Evolutionary conservation across 495 filamentous ascomycete genomes (phyloP), one percentile per base, ranked within the genome.

Genomic region (Immersiella caudata): DNA sequence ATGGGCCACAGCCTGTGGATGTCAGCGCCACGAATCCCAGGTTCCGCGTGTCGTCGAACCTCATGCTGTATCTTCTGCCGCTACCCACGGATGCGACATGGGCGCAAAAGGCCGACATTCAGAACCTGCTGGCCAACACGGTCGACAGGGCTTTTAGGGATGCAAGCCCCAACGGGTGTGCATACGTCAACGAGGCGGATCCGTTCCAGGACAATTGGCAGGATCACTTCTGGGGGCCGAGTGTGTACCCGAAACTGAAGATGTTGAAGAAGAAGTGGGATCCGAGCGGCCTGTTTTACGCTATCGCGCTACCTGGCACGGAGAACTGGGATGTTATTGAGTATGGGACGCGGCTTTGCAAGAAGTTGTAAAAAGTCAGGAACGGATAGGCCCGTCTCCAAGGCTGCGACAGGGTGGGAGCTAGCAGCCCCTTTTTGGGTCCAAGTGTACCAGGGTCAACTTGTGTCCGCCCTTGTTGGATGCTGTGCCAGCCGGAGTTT

Each of bases 11-110:
- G 9, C 33, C 52, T 5, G 52, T 40, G 18, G 29, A 33, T 33
- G 33, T 68, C 18, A 82, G 75, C 70, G 74, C 84, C 0, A 80
- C 83, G 5, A 83, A 84, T 72, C 85, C 84, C 0, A 83, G 84
- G 7, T 87, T 80, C 79, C 69, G 72, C 5, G 52, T 65, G 20
- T 46, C 67, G n/a, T 66, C 68, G 1, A 62, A 65, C 18, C 50
- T 61, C 6, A 22, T 27, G 51, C 16, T 63, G 1, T 71, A 46
- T 24, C 20, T 71, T n/a, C 68, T 68, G 24, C 12, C 33, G 4
- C 49, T 60, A 5, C 60, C 64, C 0, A n/a, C 54, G 9, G 64
- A 65, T 16, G 55, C 35, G 54, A 36, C 56, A 22, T 26, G 8
- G 14, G 36, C 33, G 36, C 60, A 66, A 46, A 50, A 29, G 46